Base-by-base conservation (phyloP, 1,139 yeast genomes). In the Suhomyces bribrorum region DNA sequence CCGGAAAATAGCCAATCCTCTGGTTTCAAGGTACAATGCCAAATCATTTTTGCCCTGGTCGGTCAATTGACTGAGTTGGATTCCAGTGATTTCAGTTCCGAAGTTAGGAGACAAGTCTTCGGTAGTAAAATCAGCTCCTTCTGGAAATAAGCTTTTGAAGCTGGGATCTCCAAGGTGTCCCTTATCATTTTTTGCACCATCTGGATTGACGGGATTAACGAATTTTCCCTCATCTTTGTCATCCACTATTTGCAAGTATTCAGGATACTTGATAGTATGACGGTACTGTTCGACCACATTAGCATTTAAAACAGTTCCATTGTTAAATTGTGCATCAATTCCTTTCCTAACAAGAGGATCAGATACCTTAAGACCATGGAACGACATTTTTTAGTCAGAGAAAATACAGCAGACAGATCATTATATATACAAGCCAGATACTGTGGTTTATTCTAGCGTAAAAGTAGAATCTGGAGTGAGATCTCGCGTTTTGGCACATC, bases 11-110 rank as follows among this genome's bases (percentile, higher is more conserved):
- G 52, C 61, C 34, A 62, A 56, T 11, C 65, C 66, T 49, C 67
- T 54, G 29, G 57, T 61, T 22, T 59, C 68, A 38, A 62, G 50
- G 30, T 48, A 54, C 33, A 62, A 52, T 6, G 67, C 68, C 43
- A 63, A 54, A 39, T 63, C 68, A 43, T 63, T 62, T 48, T 57
- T 62, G 5, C 59, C 66, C 5, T 53, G 50, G 28, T 61, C 66
- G 34, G 53, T 55, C 44, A 63, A 56, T 35, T 58, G 57, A 36
- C 65, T 59, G 34, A 63, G 54, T 46, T 63, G 67, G 28, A 63
- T 46, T 8, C 69, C 69, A 7, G 49, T 54, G 31, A 64, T 47
- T 40, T 61, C 64, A 26, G 62, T 56, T 5, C 69, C 69, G 31
- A 61, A 61, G 39, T 61, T 58, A 3, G 69, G 69, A 7, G 67